Conservation (phyloP, 805 yeast species). For the Lipomyces yamadae region DNA sequence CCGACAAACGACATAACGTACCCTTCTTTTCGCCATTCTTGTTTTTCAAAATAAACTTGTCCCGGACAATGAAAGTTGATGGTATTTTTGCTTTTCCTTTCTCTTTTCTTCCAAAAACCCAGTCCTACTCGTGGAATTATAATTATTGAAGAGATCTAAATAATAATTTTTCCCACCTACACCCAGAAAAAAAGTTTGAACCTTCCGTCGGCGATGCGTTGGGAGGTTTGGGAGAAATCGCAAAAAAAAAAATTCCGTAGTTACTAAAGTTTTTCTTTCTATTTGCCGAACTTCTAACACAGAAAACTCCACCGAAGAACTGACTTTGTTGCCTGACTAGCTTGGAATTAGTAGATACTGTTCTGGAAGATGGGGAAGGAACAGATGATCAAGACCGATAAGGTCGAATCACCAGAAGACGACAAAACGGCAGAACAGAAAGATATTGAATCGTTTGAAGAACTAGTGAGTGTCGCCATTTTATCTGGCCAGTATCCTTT, state of each 20-base stretch:
- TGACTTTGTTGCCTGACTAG: neutral
- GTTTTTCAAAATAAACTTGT: neutral
- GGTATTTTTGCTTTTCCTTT: no score
- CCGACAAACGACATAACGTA: constrained; percentile 38
- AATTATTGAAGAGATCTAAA: neutral
- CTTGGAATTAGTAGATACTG: neutral
- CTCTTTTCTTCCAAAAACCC: neutral
- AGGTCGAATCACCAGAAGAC: constrained; percentile 42
- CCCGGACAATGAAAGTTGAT: neutral
- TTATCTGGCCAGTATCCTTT: neutral
- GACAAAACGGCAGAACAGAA: constrained; percentile 38
- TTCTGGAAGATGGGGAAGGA: constrained; percentile 40
- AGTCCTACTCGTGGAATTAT: no score
- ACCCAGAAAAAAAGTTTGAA: constrained; percentile 3
- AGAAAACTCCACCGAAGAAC: neutral
- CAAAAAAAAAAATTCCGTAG: neutral
- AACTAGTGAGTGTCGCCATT: constrained; percentile 22
- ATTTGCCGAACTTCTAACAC: neutral
- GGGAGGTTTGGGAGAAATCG: constrained; percentile 16
- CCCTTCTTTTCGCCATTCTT: constrained; percentile 60
- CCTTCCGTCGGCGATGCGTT: neutral
- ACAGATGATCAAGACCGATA: constrained; percentile 57
- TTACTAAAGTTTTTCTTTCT: neutral
- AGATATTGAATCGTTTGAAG: constrained; percentile 36
- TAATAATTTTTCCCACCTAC: constrained; percentile 1